A percentile compares a stretch with the other conserved stretches of the same genome.
Evolutionary conservation across 2,329 filamentous ascomycete genomes (phyloP).

Genomic region (Calcarisporium arbuscula): DNA sequence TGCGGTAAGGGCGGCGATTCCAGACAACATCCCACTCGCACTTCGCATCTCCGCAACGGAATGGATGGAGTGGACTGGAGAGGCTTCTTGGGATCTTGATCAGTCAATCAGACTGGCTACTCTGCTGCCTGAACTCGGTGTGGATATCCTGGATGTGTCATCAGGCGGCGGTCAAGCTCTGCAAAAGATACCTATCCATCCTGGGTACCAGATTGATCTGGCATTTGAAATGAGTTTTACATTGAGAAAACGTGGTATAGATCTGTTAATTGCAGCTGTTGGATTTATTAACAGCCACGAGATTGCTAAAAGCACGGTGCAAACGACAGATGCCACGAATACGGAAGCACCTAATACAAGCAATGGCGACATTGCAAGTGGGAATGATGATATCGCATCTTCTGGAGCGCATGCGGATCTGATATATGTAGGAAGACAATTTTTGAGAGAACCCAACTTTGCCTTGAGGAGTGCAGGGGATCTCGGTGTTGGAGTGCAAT

Average conservation of each 20-base stretch:
- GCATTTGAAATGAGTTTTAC: constrained; percentile 66
- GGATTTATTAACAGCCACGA: constrained; percentile 66
- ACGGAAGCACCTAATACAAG: constrained; percentile 30
- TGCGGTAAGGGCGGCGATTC: constrained; percentile 45
- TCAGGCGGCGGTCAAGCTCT: constrained; percentile 62
- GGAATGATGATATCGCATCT: too few relatives aligned
- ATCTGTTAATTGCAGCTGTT: constrained; percentile 65
- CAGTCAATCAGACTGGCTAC: constrained; percentile 62
- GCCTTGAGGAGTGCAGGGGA: constrained; percentile 68
- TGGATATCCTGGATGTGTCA: constrained; percentile 80
- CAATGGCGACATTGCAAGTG: constrained; percentile 34
- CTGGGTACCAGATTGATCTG: constrained; percentile 69
- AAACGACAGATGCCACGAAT: constrained; percentile 20
- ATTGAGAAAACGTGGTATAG: constrained; percentile 39
- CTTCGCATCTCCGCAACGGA: constrained; percentile 57
- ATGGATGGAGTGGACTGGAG: constrained; percentile 46
- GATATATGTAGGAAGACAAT: constrained; percentile 67
- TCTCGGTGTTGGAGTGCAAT: constrained; percentile 62
- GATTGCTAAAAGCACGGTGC: constrained; percentile 55
- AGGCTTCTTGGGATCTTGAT: constrained; percentile 60
- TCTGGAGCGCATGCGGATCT: too few relatives aligned
- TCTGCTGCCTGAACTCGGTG: constrained; percentile 62
- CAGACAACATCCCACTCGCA: constrained; percentile 48
- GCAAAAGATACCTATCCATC: constrained; percentile 54
- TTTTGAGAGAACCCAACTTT: constrained; percentile 76